Percentiles rank a stretch among this genome's conserved stretches.
These are phyloP conservation scores for Torulaspora microellipsoides DNA, from an alignment of 805 yeast species.

Conservation along the genomic window DNA sequence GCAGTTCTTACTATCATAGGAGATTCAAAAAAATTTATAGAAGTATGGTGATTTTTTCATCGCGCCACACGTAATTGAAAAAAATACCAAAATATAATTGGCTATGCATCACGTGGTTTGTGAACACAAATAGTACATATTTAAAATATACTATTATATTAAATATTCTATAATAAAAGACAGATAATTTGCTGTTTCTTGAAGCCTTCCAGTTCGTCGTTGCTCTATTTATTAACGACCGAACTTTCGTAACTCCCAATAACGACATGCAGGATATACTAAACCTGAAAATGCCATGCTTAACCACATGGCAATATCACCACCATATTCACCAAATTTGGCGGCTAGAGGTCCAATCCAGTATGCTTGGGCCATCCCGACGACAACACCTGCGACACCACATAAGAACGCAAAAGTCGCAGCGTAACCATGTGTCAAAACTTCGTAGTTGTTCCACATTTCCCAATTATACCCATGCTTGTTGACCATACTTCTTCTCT, in stretches of 20 bases:
- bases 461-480: conserved; percentile 62
- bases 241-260: conserved; percentile 54
- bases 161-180: too few relatives aligned
- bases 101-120: conserved; percentile 5
- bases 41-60: conserved; percentile 1
- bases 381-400: conserved; percentile 77
- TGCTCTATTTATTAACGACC: conserved; percentile 35
- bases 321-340: conserved; percentile 60
- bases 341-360: conserved; percentile 74
- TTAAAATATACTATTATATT: too few relatives aligned
- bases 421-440: conserved; percentile 67
- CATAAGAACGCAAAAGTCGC: conserved; percentile 58
- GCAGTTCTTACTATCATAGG: not conserved
- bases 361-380: conserved; percentile 86
- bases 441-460: conserved; percentile 60
- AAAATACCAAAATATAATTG: conserved; percentile 6
- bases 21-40: not conserved
- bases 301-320: conserved; percentile 80
- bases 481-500: conserved; percentile 16
- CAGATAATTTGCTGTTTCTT: too few relatives aligned
- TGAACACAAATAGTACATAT: too few relatives aligned
- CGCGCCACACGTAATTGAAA: conserved; percentile 4
- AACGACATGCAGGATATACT: conserved; percentile 61
- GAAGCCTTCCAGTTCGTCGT: too few relatives aligned
- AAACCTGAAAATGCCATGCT: conserved; percentile 66